Conservation (phyloP, 257 asterid species). For the Striga asiatica region DNA sequence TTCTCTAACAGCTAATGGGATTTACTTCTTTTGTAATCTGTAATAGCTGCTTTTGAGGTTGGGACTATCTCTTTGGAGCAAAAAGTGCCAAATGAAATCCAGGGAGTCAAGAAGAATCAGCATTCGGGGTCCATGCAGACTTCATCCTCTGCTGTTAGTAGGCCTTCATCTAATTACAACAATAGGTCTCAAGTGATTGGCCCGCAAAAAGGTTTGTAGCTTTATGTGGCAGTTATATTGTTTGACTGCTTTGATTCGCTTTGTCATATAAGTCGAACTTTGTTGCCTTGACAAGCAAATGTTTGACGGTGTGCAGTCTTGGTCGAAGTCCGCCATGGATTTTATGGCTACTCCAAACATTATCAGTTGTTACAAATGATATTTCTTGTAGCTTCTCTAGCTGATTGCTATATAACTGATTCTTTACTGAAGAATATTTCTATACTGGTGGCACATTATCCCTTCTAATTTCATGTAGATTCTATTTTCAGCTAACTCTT, state of each 20-base stretch:
- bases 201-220: constrained; percentile 50
- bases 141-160: constrained; percentile 42
- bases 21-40: constrained; percentile 17
- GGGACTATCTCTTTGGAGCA: constrained; percentile 30
- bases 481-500: neutral
- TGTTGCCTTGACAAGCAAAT: constrained; percentile 9
- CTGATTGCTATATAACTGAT: neutral
- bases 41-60: constrained; percentile 33
- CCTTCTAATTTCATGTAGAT: no score
- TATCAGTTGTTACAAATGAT: constrained; percentile 2
- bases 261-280: neutral
- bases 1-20: constrained; percentile 10
- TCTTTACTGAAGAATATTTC: constrained; percentile 10
- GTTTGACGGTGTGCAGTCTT: neutral
- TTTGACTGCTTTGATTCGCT: constrained; percentile 5
- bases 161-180: constrained; percentile 71
- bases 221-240: constrained; percentile 2
- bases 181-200: constrained; percentile 54
- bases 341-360: neutral
- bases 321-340: neutral
- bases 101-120: constrained; percentile 45
- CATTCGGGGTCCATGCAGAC: constrained; percentile 33
- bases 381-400: neutral
- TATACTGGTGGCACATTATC: neutral
- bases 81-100: constrained; percentile 33